Evolutionary conservation across 1,139 yeast species (phyloP).

Genomic region (Kurtzmaniella quercitrusa): DNA sequence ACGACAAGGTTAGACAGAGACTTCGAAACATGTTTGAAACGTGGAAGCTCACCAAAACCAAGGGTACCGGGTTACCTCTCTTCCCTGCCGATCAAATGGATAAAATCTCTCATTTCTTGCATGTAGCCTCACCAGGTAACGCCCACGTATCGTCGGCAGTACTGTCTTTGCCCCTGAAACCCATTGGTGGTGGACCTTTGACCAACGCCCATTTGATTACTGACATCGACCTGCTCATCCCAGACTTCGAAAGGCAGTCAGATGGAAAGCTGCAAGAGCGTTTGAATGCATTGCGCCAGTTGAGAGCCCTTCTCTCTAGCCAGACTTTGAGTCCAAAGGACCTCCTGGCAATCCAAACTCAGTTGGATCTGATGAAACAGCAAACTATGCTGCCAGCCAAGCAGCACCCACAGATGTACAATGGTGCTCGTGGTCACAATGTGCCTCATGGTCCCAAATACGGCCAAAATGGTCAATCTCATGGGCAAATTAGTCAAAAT

Average conservation of each 20-base stretch:
- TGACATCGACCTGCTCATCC: conserved; percentile 42
- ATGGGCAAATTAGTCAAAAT: conserved; percentile 7
- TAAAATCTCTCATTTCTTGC: conserved; percentile 68
- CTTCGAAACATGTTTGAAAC: conserved; percentile 76
- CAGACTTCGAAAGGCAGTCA: conserved; percentile 24
- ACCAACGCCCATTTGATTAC: conserved; percentile 31
- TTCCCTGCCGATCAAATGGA: conserved; percentile 70
- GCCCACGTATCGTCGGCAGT: not conserved
- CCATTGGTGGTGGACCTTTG: conserved; percentile 7
- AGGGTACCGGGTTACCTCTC: conserved; percentile 60
- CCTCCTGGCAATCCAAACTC: conserved; percentile 36
- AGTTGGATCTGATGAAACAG: conserved; percentile 30
- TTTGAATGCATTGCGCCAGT: conserved; percentile 41
- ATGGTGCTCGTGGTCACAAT: not conserved
- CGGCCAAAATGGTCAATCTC: conserved; percentile 8
- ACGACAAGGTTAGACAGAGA: conserved; percentile 69
- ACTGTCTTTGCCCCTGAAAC: conserved; percentile 5
- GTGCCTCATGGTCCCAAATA: not conserved
- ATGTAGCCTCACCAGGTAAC: not conserved
- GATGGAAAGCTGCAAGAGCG: conserved; percentile 34
- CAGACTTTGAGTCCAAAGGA: conserved; percentile 39
- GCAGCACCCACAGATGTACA: not conserved
- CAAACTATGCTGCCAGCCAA: conserved; percentile 13
- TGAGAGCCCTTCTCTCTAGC: conserved; percentile 33
- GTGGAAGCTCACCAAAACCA: conserved; percentile 63